A percentile compares a stretch with the other conserved stretches of the same genome.
These are phyloP conservation scores for Suzukiozyma palmioleophila DNA, from an alignment of 1,139 yeast species.

Conservation along the genomic window DNA sequence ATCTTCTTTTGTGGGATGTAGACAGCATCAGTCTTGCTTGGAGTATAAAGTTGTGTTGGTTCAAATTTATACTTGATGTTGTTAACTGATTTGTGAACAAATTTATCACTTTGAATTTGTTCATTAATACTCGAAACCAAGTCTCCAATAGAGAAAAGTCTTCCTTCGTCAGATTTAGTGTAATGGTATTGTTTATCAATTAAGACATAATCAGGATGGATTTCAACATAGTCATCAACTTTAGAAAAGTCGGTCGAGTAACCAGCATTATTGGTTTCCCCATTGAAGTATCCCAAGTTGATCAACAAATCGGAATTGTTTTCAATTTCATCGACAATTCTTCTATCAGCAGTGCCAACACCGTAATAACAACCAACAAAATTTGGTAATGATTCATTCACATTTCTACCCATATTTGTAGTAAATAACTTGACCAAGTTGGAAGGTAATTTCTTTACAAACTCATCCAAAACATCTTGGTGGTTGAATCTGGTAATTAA, in stretches of 20 bases:
- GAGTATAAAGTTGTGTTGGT: conserved; percentile 5
- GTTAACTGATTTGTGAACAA: conserved; percentile 12
- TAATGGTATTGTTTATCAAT: conserved; percentile 21
- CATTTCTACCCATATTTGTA: conserved; percentile 45
- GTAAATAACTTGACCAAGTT: conserved; percentile 27
- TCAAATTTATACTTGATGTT: conserved; percentile 11
- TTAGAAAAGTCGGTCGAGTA: conserved; percentile 19
- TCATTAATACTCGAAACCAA: conserved; percentile 13
- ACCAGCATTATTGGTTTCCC: conserved; percentile 54
- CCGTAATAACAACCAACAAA: conserved; percentile 69
- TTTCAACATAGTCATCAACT: conserved; percentile 21
- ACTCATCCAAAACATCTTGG: conserved; percentile 33
- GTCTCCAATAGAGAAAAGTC: conserved; percentile 20
- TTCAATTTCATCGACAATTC: conserved; percentile 25
- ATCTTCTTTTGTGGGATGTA: conserved; percentile 25
- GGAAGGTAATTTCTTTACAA: conserved; percentile 37
- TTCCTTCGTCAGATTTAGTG: conserved; percentile 16
- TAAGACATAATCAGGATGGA: conserved; percentile 33
- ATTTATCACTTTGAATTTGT: conserved; percentile 3
- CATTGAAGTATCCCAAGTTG: conserved; percentile 47
- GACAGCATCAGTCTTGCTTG: conserved; percentile 12
- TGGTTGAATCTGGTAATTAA: conserved; percentile 55
- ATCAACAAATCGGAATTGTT: conserved; percentile 43
- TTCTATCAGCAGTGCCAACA: conserved; percentile 17
- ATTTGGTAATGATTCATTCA: conserved; percentile 56